A percentile compares a stretch with the other conserved stretches of the same genome.
These are phyloP conservation scores for Neurospora africana DNA, from an alignment of 495 filamentous ascomycete species.

Conservation along the genomic window DNA sequence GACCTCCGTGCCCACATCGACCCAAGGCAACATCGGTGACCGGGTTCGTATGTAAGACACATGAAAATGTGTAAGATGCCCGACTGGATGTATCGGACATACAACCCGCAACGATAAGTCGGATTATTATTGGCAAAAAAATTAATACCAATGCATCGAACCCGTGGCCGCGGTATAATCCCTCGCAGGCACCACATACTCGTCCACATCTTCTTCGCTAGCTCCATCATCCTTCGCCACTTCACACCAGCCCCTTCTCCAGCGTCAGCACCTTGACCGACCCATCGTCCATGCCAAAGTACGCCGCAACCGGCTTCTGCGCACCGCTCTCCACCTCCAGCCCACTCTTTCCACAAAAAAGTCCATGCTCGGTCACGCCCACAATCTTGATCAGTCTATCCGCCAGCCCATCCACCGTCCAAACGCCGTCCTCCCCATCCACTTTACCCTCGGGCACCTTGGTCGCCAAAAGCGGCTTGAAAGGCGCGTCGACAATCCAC, in stretches of 20 bases:
- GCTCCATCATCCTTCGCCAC: no score
- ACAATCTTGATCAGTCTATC: conserved; percentile 57
- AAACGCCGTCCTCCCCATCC: conserved; percentile 45
- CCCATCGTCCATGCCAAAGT: conserved; percentile 79
- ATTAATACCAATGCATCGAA: no score
- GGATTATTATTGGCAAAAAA: background rate
- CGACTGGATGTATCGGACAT: background rate
- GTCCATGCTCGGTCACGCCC: conserved; percentile 83
- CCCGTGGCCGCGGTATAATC: no score
- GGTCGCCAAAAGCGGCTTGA: conserved; percentile 58
- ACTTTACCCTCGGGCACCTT: conserved; percentile 21
- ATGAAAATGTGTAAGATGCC: no score
- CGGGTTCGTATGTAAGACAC: background rate
- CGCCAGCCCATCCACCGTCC: conserved; percentile 69
- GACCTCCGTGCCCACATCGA: no score
- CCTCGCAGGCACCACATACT: no score
- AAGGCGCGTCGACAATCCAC: conserved; percentile 88
- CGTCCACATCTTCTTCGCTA: no score
- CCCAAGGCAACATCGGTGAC: no score
- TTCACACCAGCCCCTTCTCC: background rate
- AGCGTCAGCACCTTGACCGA: conserved; percentile 31
- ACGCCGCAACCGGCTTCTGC: conserved; percentile 85
- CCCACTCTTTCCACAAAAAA: conserved; percentile 76
- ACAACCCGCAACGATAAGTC: background rate
- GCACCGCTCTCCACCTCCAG: conserved; percentile 56